Evolutionary conservation across 805 yeast species (phyloP).

Genomic region (Metschnikowia baotianmanensis): DNA sequence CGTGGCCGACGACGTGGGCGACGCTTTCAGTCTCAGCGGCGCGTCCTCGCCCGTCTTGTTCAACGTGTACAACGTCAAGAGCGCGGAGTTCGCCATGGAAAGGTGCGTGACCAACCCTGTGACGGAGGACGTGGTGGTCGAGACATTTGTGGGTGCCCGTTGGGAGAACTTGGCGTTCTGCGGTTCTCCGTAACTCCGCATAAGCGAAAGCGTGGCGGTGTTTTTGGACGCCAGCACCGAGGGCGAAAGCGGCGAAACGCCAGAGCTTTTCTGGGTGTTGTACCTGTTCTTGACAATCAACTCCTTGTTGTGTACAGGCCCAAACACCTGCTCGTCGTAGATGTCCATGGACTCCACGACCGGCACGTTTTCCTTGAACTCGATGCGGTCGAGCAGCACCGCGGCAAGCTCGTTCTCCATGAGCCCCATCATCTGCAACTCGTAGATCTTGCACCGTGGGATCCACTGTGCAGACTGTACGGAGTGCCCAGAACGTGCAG

Average conservation of each 20-base stretch:
- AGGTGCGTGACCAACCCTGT: slow-evolving; percentile 37
- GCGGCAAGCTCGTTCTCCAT: slow-evolving; percentile 86
- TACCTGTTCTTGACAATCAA: slow-evolving; percentile 2
- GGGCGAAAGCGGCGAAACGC: too few species aligned
- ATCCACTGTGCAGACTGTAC: slow-evolving; percentile 69
- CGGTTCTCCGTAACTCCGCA: slow-evolving; percentile 13
- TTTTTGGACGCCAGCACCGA: slow-evolving; percentile 8
- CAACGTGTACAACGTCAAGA: slow-evolving; percentile 36
- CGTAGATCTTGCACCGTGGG: slow-evolving; percentile 94
- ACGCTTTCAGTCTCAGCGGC: neutral
- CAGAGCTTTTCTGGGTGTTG: neutral
- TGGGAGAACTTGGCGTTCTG: neutral
- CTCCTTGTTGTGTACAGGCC: slow-evolving; percentile 20
- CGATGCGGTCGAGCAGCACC: slow-evolving; percentile 61
- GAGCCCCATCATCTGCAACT: slow-evolving; percentile 96
- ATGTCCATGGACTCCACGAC: slow-evolving; percentile 60
- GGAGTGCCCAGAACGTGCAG: too few species aligned
- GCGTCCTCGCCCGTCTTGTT: slow-evolving; percentile 25
- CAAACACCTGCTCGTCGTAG: slow-evolving; percentile 63
- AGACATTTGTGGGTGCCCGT: slow-evolving; percentile 25
- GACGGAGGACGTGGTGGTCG: slow-evolving; percentile 34
- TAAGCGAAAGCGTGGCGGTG: slow-evolving; percentile 28
- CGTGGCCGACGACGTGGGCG: too few species aligned
- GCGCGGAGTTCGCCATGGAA: slow-evolving; percentile 32
- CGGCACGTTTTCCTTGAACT: slow-evolving; percentile 33